Conservation (phyloP, 176 grass and related monocot genomes). For the Cocos nucifera region DNA sequence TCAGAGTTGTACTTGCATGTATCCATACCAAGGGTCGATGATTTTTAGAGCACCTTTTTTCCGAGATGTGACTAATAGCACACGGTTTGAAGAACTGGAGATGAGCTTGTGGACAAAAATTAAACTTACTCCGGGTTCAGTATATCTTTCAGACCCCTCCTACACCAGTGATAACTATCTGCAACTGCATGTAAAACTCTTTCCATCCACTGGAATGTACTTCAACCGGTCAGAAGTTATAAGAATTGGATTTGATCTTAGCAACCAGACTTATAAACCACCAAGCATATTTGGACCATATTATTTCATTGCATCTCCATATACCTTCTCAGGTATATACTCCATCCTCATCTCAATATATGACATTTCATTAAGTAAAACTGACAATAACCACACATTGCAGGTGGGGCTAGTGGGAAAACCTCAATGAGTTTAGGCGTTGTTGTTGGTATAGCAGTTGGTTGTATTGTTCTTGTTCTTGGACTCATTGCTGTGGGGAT, state of each 20-base stretch:
- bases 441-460: slow-evolving; percentile 57
- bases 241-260: slow-evolving; percentile 43
- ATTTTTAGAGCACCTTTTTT: slow-evolving; percentile 50
- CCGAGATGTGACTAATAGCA: slow-evolving; percentile 23
- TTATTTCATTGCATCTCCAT: slow-evolving; percentile 37
- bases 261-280: slow-evolving; percentile 39
- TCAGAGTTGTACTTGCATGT: slow-evolving; percentile 44
- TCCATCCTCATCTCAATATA: no score
- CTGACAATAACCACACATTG: background rate
- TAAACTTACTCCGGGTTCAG: slow-evolving; percentile 22
- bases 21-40: slow-evolving; percentile 49
- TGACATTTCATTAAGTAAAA: no score
- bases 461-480: slow-evolving; percentile 47
- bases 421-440: slow-evolving; percentile 32
- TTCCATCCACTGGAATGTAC: slow-evolving; percentile 32
- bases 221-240: slow-evolving; percentile 38
- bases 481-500: slow-evolving; percentile 46
- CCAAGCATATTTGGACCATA: slow-evolving; percentile 62
- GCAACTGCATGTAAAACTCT: slow-evolving; percentile 39
- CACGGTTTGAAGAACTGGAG: slow-evolving; percentile 39
- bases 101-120: slow-evolving; percentile 36
- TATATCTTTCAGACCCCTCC: slow-evolving; percentile 43
- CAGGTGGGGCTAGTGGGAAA: slow-evolving; percentile 33
- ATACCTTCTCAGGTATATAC: slow-evolving; percentile 8
- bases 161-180: slow-evolving; percentile 43